These are phyloP conservation scores for Leccinum subrobustum DNA, from an alignment of 1,284 basidiomycete genomes.

Conservation along the genomic window DNA sequence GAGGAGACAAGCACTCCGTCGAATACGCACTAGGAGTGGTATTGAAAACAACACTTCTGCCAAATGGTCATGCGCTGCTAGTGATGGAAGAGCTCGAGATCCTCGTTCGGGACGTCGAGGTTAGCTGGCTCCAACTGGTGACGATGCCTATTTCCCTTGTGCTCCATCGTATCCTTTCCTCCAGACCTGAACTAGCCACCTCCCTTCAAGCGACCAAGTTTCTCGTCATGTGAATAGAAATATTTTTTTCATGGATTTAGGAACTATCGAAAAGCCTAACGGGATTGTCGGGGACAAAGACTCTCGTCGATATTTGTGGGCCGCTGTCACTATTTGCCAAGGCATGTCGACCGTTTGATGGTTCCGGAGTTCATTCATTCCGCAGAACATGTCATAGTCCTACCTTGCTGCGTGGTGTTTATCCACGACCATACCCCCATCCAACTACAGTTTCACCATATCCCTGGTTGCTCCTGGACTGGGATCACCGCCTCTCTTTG, in stretches of 20 bases:
- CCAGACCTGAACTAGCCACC: constrained; percentile 13
- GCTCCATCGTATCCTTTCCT: constrained; percentile 36
- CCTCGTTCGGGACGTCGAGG: constrained; percentile 32
- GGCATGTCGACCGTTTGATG: constrained; percentile 33
- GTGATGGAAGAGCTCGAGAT: constrained; percentile 20
- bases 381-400: constrained; percentile 28
- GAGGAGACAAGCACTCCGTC: constrained; percentile 3
- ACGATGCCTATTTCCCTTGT: constrained; percentile 32
- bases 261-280: constrained; percentile 25
- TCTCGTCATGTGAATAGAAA: constrained; percentile 33
- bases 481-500: constrained; percentile 33
- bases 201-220: constrained; percentile 20
- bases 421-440: constrained; percentile 33
- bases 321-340: constrained; percentile 39
- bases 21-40: constrained; percentile 29
- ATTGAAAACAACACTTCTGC: constrained; percentile 37
- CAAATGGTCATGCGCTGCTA: constrained; percentile 16
- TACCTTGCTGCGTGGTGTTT: constrained; percentile 37
- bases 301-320: constrained; percentile 30
- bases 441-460: neutral
- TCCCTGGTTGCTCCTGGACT: constrained; percentile 23
- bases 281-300: constrained; percentile 16
- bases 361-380: constrained; percentile 21
- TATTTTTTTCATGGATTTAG: constrained; percentile 37
- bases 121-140: constrained; percentile 38